Evolutionary conservation across 176 grass and related monocot genomes (phyloP).

Genomic region (Coix lacrymajobi): DNA sequence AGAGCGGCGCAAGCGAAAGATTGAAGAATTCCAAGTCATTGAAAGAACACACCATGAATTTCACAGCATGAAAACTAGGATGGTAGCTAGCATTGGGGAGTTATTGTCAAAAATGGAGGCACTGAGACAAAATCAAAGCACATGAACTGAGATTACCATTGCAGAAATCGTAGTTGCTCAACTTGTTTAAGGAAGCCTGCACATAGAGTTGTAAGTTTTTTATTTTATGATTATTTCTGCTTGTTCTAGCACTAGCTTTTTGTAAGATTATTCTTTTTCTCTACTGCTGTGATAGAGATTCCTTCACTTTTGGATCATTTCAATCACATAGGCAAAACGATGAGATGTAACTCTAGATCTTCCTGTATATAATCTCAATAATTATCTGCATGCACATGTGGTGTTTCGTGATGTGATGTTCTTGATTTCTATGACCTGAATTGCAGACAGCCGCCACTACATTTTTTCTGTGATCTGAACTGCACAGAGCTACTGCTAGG

Average conservation of each 20-base stretch:
- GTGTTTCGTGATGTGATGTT: not conserved
- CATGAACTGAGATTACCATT: slow-evolving; percentile 18
- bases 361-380: slow-evolving; percentile 1
- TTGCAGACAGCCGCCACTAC: not conserved
- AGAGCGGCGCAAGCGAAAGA: slow-evolving; percentile 57
- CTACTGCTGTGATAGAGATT: not conserved
- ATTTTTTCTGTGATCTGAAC: not conserved
- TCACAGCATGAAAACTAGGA: slow-evolving; percentile 76
- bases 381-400: not conserved
- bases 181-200: slow-evolving; percentile 27
- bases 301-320: not conserved
- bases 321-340: not conserved
- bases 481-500: not conserved
- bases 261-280: slow-evolving; percentile 22
- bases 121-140: slow-evolving; percentile 57
- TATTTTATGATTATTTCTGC: slow-evolving; percentile 4
- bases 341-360: not conserved
- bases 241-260: slow-evolving; percentile 3
- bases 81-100: slow-evolving; percentile 75
- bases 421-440: not conserved
- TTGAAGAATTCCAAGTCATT: slow-evolving; percentile 73
- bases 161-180: not conserved
- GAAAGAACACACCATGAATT: slow-evolving; percentile 65
- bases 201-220: slow-evolving; percentile 26
- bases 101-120: slow-evolving; percentile 88